A percentile compares a stretch with the other conserved stretches of the same genome.
Evolutionary conservation across 2,329 filamentous ascomycete genomes (phyloP).

Genomic region (Fusarium protoensiforme): DNA sequence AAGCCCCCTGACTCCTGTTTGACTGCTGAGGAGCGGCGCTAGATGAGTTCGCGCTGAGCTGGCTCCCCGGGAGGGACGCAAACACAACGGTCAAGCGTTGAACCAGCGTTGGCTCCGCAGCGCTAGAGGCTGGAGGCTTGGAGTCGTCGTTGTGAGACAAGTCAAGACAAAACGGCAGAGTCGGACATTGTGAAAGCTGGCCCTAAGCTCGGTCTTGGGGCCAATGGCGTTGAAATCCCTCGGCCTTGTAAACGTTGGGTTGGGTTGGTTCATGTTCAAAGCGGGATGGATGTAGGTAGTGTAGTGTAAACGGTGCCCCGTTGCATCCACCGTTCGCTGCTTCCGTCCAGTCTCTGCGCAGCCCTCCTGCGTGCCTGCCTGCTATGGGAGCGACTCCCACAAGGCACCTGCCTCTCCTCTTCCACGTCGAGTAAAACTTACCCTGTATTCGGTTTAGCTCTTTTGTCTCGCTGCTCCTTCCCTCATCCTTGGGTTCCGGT

Average conservation of each 20-base stretch:
- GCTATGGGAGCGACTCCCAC: background rate
- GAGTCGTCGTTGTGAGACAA: constrained; percentile 17
- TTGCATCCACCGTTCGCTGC: constrained; percentile 10
- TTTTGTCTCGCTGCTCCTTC: constrained; percentile 14
- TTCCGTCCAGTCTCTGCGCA: background rate
- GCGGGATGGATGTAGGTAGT: background rate
- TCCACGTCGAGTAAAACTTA: background rate
- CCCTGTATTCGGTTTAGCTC: constrained; percentile 1
- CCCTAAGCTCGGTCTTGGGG: background rate
- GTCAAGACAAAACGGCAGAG: constrained; percentile 21
- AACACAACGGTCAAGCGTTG: constrained; percentile 38
- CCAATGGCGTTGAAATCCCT: background rate
- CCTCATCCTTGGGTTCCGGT: constrained; percentile 17
- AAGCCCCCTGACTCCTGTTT: constrained; percentile 5
- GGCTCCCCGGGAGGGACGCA: constrained; percentile 19
- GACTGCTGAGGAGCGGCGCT: constrained; percentile 9
- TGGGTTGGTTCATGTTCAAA: constrained; percentile 7
- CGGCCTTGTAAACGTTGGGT: background rate
- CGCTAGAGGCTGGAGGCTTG: constrained; percentile 12
- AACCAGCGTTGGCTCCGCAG: constrained; percentile 21
- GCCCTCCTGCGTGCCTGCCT: background rate
- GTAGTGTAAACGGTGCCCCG: constrained; percentile 1
- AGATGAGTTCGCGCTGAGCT: constrained; percentile 10
- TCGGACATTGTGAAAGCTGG: constrained; percentile 3
- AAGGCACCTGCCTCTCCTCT: background rate